Base-by-base conservation (phyloP, 2,329 filamentous ascomycete genomes). In the Alternaria gansuensis region DNA sequence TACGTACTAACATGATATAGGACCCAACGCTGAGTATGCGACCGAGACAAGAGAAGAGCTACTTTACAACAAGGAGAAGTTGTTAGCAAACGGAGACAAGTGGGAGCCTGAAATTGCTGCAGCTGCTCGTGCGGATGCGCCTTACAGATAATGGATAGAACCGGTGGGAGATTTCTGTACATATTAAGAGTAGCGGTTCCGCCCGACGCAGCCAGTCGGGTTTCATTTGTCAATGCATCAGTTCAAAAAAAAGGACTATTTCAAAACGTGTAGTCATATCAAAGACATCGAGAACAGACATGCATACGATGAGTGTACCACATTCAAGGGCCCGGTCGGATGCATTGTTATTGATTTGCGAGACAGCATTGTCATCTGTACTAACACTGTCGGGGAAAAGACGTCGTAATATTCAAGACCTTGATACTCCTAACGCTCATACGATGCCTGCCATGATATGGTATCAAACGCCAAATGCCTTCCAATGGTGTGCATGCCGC, bases 81-180 rank as follows among this genome's bases (percentile, higher is more conserved):
- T 96, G 66, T 80, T 97, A 65, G 82, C 91, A 68, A 96, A 96
- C 50, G 81, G 81, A 45, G 81, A 82, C 71, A 83, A 84, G 78
- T 99, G 95, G 95, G 95, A 99, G 83, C 93, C 95, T 7, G 95
- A 99, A 82, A 84, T 99, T 75, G 94, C 94, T 1, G 94, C 95
- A 58, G 89, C 87, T 68, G 95, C 95, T 77, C 89, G 93, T 75
- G 95, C 95, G 62, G 95, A 99, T 84, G 88, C 93, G 54, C 94
- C 94, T 51, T 98, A 79, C 69, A 75, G 77, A 72, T 79, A 77
- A 73, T 33, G 57, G 54, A 56, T 37, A 24, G 29, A 51, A 39
- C 37, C 14, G 21, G 43, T 51, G 54, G 37, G 57, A 54, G 64
- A 57, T 59, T 37, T 43, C 54, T 77, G 74, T 76, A 77, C 57